Evolutionary conservation across 306 rosid genomes (phyloP).

Genomic region (Corylus heterophylla): DNA sequence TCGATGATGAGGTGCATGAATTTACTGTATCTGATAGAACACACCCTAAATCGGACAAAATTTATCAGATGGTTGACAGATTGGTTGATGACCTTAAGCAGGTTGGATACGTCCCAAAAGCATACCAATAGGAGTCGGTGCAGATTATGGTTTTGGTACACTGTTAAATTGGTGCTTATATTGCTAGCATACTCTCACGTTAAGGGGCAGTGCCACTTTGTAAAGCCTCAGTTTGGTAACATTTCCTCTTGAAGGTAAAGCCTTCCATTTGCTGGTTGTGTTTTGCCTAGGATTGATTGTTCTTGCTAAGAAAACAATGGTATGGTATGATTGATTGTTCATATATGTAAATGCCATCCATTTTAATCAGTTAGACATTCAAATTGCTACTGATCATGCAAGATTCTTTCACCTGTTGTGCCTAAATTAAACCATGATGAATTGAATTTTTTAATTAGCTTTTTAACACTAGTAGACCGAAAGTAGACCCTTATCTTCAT

Average conservation of each 20-base stretch:
- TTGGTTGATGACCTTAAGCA: constrained; percentile 56
- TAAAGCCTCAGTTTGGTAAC: not conserved
- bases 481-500: too few species aligned
- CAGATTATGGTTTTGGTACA: constrained; percentile 7
- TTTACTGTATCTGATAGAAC: constrained; percentile 70
- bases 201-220: not conserved
- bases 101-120: constrained; percentile 42
- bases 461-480: too few species aligned
- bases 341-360: not conserved
- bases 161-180: constrained; percentile 15
- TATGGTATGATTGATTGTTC: constrained; percentile 2
- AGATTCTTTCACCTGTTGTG: not conserved
- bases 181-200: not conserved
- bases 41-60: constrained; percentile 70
- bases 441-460: too few species aligned
- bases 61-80: constrained; percentile 70
- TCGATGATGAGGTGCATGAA: constrained; percentile 67
- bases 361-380: not conserved
- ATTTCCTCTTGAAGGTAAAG: not conserved
- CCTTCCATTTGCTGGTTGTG: not conserved
- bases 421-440: too few species aligned
- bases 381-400: not conserved
- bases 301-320: constrained; percentile 7
- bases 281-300: not conserved
- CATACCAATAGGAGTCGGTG: constrained; percentile 24